Percentiles rank a stretch among this genome's conserved stretches.
phyloP scores from a whole-genome alignment of 73 alveolate species.

The Stentor coeruleus region DNA sequence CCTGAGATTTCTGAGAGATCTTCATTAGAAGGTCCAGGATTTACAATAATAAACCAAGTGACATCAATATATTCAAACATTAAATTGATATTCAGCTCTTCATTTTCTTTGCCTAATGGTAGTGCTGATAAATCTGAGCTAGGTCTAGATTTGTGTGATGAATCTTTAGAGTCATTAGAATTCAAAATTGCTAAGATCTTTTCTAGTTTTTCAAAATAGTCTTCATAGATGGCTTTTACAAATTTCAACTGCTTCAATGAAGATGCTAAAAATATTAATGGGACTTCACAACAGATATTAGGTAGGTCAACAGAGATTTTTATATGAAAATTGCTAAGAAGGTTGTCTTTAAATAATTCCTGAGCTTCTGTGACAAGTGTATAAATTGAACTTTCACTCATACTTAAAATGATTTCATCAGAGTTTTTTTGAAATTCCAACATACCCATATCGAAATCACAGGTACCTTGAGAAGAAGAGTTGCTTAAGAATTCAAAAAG shows the following conservation, averaged over 20 bases:
- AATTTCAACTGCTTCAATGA: neutral
- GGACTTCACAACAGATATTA: neutral
- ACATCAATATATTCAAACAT: too few relatives aligned
- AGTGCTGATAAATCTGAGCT: too few relatives aligned
- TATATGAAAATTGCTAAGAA: neutral
- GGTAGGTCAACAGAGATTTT: neutral
- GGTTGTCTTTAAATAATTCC: neutral
- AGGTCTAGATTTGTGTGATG: too few relatives aligned
- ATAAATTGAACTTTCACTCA: neutral
- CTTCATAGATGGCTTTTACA: neutral
- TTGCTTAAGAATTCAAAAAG: neutral
- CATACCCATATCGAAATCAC: slow-evolving; percentile 6
- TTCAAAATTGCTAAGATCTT: neutral
- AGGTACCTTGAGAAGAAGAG: neutral
- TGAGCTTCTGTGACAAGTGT: neutral
- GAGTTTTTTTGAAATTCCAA: neutral
- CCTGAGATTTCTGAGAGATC: too few relatives aligned
- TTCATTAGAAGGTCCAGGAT: too few relatives aligned
- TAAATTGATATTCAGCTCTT: too few relatives aligned
- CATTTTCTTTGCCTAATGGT: too few relatives aligned
- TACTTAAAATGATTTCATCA: neutral
- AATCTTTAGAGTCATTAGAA: too few relatives aligned
- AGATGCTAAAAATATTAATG: neutral
- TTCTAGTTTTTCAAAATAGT: neutral
- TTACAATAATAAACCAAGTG: too few relatives aligned